Conservation (phyloP, 176 grass and related monocot genomes). For the Cenchrus americanus region DNA sequence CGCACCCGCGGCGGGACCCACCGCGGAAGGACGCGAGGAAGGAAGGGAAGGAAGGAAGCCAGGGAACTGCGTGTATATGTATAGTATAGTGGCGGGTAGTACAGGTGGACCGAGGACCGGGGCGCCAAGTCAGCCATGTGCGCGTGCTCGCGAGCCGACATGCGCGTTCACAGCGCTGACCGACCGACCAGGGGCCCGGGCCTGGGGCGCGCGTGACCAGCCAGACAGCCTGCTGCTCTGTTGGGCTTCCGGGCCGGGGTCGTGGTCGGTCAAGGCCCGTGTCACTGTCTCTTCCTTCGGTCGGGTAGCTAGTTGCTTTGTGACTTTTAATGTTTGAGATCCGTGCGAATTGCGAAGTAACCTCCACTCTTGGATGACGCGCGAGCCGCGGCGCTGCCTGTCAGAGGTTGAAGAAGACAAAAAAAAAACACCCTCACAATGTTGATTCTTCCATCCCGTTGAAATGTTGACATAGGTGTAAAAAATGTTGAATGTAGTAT, state of each 20-base stretch:
- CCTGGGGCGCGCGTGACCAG: neutral
- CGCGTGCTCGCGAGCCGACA: neutral
- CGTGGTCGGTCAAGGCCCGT: neutral
- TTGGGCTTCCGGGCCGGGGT: neutral
- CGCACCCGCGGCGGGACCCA: neutral
- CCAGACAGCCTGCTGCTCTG: neutral
- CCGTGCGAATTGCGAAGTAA: too few relatives aligned
- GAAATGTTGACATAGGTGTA: too few relatives aligned
- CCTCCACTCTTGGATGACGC: too few relatives aligned
- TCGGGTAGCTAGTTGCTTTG: too few relatives aligned
- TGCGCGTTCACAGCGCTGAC: neutral
- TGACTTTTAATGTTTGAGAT: too few relatives aligned
- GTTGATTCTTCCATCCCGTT: too few relatives aligned
- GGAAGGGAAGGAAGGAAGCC: too few relatives aligned
- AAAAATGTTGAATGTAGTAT: too few relatives aligned
- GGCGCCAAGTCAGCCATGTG: constrained; percentile 26
- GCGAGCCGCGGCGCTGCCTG: too few relatives aligned
- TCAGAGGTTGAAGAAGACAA: too few relatives aligned
- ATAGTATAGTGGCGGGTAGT: neutral
- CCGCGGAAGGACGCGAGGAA: neutral
- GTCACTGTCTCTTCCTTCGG: neutral
- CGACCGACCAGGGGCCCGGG: neutral
- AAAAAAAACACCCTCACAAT: too few relatives aligned
- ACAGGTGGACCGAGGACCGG: constrained; percentile 4
- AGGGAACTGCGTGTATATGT: neutral